Conservation (phyloP, 305 asterid genomes). For the Caryopteris hybrid region DNA sequence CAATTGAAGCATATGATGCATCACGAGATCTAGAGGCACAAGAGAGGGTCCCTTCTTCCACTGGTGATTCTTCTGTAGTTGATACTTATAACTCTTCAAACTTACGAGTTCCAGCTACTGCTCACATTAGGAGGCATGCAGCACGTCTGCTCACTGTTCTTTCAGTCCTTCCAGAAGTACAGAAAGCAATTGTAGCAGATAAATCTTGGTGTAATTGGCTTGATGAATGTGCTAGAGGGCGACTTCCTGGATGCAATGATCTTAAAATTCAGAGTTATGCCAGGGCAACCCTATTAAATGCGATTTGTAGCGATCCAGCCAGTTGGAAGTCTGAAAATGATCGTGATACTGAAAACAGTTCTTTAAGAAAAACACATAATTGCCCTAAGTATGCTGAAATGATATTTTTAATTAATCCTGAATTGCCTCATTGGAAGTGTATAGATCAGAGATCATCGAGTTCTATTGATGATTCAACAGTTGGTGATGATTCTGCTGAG, state of each 20-base stretch:
- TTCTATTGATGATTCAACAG: conserved; percentile 32
- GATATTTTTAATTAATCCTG: conserved; percentile 84
- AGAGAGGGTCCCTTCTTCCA: conserved; percentile 41
- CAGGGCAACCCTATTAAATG: conserved; percentile 82
- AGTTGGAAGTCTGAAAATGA: conserved; percentile 35
- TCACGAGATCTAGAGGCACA: conserved; percentile 70
- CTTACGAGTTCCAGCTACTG: conserved; percentile 81
- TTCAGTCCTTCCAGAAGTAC: conserved; percentile 77
- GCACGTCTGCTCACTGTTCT: conserved; percentile 82
- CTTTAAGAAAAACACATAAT: conserved; percentile 21
- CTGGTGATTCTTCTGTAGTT: conserved; percentile 47
- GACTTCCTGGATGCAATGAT: conserved; percentile 81
- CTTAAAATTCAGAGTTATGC: conserved; percentile 90
- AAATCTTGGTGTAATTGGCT: conserved; percentile 83
- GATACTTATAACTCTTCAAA: conserved; percentile 54
- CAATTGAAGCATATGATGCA: conserved; percentile 95
- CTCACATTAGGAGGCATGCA: conserved; percentile 92
- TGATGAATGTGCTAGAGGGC: conserved; percentile 86
- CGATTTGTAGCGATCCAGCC: conserved; percentile 50
- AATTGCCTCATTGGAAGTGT: conserved; percentile 88
- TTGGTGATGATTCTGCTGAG: conserved; percentile 37
- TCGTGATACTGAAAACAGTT: conserved; percentile 31
- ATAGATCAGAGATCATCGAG: conserved; percentile 26
- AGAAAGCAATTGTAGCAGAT: conserved; percentile 65
- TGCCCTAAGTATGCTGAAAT: conserved; percentile 75